Percentiles rank a stretch among this genome's conserved stretches.
Evolutionary conservation across 2,329 filamentous ascomycete species (phyloP).

Genomic region (Penicillium sp.): DNA sequence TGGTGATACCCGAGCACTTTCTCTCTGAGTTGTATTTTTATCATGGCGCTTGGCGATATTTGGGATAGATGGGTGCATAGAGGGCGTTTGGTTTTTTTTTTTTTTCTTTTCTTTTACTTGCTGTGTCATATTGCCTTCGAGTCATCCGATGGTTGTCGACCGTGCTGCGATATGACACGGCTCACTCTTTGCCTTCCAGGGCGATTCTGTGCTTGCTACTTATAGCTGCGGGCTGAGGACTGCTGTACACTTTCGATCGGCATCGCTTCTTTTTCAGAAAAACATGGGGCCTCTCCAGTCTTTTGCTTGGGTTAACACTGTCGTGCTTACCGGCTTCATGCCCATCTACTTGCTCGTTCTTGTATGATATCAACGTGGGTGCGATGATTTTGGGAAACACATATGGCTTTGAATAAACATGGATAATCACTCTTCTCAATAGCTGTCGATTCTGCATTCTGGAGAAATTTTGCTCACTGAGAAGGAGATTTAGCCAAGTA

Average conservation of each 20-base stretch:
- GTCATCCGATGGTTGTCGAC: not conserved
- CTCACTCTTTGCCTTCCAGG: not conserved
- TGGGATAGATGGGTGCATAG: constrained; percentile 33
- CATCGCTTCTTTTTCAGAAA: not conserved
- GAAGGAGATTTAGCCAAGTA: not conserved
- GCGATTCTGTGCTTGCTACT: not conserved
- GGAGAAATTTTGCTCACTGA: too few species aligned
- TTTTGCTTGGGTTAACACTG: not conserved
- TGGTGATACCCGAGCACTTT: not conserved
- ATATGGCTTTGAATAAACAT: not conserved
- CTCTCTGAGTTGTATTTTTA: constrained; percentile 23
- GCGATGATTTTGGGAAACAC: not conserved
- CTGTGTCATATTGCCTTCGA: not conserved
- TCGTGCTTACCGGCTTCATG: constrained; percentile 19
- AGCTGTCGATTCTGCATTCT: not conserved
- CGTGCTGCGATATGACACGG: not conserved
- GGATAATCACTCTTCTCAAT: not conserved
- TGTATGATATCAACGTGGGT: constrained; percentile 28
- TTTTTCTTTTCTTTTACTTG: not conserved
- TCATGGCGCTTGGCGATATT: constrained; percentile 22
- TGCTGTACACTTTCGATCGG: not conserved
- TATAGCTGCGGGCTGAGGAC: too few species aligned
- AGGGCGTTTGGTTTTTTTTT: constrained; percentile 30
- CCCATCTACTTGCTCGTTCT: not conserved
- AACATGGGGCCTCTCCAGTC: not conserved